Base-by-base conservation (phyloP, 176 grass and related monocot species). In the Melocanna baccifera region DNA sequence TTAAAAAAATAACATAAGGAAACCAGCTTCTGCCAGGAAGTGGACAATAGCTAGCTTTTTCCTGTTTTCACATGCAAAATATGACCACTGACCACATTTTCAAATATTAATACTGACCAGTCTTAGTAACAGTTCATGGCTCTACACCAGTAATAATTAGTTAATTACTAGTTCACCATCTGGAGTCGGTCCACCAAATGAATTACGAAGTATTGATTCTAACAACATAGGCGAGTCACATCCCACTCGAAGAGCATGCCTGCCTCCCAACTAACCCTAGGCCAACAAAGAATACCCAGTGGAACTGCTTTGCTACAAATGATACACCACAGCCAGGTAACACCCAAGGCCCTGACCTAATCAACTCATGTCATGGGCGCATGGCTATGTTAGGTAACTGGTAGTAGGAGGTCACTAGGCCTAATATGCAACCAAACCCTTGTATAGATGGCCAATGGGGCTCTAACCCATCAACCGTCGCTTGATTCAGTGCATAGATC, bases 201-300 rank as follows among this genome's bases (percentile, higher is more conserved):
- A 81, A 81, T 23, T 69, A 55, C 19, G 63, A 69, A 81, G 65
- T 41, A 66, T 22, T 2, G 18, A 47, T 67, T 36, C 62, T 51
- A 67, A 67, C 11, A 80, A 22, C 11, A 5, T 80, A 34, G 12
- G 69, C 28, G 47, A 73, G 69, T 62, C 45, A 50, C 45, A 73
- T 34, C 47, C 50, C 12, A 15, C 12, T 47, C 12, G 12, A 47
- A 47, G 46, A 47, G 12, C 12, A 47, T 47, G 46, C 46, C 46
- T 71, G 51, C 66, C 14, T 70, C 20, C 64, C 46, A 81, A 57
- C 19, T 76, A 87, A 57, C 22, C 72, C 41, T 69, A 25, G 45
- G 73, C 67, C 57, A 66, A 72, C 58, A 79, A 79, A 78, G 41
- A 22, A 79, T 71, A 84, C 0, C 43, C 37, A 36, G 55, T 43